Evolutionary conservation across 768 basidiomycete species (phyloP).

Genomic region (Tulasnella calospora): DNA sequence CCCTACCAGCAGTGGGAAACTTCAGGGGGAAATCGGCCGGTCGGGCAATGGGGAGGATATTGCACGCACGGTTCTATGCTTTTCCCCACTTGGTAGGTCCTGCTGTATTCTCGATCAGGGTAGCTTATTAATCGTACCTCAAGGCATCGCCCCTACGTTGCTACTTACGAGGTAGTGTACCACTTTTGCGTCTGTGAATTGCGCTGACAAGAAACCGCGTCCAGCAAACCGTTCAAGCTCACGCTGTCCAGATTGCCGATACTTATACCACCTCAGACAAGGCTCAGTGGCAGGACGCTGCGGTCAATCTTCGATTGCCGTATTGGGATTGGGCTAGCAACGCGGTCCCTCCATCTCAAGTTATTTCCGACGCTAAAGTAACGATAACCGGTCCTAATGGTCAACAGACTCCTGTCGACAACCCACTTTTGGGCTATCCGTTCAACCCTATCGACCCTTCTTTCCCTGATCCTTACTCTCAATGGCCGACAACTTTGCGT

Average conservation of each 20-base stretch:
- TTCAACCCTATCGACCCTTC: constrained; percentile 18
- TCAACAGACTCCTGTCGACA: background rate
- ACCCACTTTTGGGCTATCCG: constrained; percentile 16
- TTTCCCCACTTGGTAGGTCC: constrained; percentile 32
- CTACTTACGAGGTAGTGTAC: constrained; percentile 48
- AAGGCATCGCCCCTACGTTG: constrained; percentile 48
- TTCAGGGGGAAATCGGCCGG: constrained; percentile 32
- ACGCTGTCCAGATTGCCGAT: constrained; percentile 42
- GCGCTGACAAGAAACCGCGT: background rate
- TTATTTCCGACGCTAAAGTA: constrained; percentile 38
- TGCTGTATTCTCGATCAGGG: background rate
- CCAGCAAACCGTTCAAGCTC: constrained; percentile 47
- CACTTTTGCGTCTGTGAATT: background rate
- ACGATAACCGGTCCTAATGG: constrained; percentile 39
- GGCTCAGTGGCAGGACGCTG: constrained; percentile 37
- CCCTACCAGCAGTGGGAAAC: constrained; percentile 47
- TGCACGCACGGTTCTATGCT: constrained; percentile 52
- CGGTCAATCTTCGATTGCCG: constrained; percentile 40
- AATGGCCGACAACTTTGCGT: constrained; percentile 12
- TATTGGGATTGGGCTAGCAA: constrained; percentile 53
- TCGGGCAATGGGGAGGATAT: constrained; percentile 36
- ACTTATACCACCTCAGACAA: constrained; percentile 35
- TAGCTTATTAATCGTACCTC: background rate
- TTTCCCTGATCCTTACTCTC: background rate
- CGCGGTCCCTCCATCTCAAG: constrained; percentile 40